Evolutionary conservation across 2,329 filamentous ascomycete species (phyloP).

Genomic region (Xylaria sp.): DNA sequence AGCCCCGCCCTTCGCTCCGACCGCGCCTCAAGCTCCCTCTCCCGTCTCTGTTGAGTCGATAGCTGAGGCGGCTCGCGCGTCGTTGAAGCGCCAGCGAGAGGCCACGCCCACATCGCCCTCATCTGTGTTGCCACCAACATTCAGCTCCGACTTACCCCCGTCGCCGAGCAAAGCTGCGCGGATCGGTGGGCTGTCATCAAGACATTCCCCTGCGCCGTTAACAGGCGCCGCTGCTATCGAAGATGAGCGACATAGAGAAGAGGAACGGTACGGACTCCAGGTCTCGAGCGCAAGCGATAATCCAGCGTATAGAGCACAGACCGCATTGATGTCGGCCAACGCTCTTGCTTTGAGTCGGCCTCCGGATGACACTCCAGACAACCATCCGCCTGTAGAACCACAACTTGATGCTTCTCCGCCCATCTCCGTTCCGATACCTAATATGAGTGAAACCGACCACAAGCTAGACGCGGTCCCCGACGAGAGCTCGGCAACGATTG

Average conservation of each 20-base stretch:
- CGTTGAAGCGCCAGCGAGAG: constrained; percentile 56
- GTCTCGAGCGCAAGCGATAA: constrained; percentile 57
- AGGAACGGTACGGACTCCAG: constrained; percentile 50
- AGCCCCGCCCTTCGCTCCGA: constrained; percentile 49
- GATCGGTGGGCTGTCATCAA: constrained; percentile 49
- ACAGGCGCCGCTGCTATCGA: constrained; percentile 61
- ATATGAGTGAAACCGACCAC: constrained; percentile 31
- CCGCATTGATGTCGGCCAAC: constrained; percentile 59
- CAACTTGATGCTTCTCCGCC: constrained; percentile 32
- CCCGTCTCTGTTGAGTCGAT: constrained; percentile 49
- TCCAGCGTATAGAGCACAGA: constrained; percentile 58
- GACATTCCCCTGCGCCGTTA: constrained; percentile 53
- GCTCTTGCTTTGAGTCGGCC: constrained; percentile 60
- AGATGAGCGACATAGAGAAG: constrained; percentile 57
- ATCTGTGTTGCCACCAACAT: constrained; percentile 39
- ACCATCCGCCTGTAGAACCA: constrained; percentile 39
- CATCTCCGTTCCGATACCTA: constrained; percentile 42
- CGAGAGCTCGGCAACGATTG: constrained; percentile 47
- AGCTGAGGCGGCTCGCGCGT: constrained; percentile 47
- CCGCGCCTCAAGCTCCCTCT: constrained; percentile 44
- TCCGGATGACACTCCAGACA: constrained; percentile 60
- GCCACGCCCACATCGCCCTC: constrained; percentile 50
- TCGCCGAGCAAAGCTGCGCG: constrained; percentile 62
- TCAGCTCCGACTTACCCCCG: constrained; percentile 53
- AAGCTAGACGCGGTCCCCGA: constrained; percentile 52